phyloP scores from a whole-genome alignment of 140 eudicot species.

The Stevia rebaudiana region DNA sequence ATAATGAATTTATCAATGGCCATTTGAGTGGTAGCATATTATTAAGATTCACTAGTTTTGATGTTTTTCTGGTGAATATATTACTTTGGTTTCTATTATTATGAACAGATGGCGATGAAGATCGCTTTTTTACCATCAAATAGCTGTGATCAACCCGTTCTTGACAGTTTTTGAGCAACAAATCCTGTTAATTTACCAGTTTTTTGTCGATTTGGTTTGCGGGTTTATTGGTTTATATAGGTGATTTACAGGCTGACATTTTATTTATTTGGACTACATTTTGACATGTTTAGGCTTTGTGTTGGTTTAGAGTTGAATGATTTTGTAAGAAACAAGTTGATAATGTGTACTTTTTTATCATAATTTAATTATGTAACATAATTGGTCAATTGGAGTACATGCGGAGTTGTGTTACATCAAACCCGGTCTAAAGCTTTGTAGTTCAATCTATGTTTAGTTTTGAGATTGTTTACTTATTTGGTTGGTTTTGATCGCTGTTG shows the following conservation, averaged over 20 bases:
- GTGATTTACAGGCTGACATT: neutral
- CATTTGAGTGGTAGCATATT: constrained; percentile 47
- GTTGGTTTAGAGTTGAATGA: constrained; percentile 1
- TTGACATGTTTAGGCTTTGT: neutral
- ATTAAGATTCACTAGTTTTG: constrained; percentile 18
- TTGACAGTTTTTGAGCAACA: neutral
- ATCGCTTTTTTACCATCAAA: neutral
- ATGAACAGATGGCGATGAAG: neutral
- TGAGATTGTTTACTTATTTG: too few relatives aligned
- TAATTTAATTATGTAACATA: neutral
- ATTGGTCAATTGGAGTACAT: neutral
- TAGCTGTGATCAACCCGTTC: neutral
- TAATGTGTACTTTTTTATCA: neutral
- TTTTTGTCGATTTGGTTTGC: constrained; percentile 6
- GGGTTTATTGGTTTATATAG: constrained; percentile 12
- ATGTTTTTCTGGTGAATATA: constrained; percentile 19
- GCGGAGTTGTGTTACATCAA: too few relatives aligned
- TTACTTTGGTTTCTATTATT: constrained; percentile 22
- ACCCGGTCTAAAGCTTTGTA: too few relatives aligned
- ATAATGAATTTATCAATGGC: constrained; percentile 53
- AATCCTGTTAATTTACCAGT: neutral
- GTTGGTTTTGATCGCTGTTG: too few relatives aligned
- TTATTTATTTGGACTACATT: constrained; percentile 5
- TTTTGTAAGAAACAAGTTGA: constrained; percentile 1
- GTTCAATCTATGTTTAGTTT: too few relatives aligned